Conservation (phyloP, 169 alveolate species). For the Plasmodium inui region DNA sequence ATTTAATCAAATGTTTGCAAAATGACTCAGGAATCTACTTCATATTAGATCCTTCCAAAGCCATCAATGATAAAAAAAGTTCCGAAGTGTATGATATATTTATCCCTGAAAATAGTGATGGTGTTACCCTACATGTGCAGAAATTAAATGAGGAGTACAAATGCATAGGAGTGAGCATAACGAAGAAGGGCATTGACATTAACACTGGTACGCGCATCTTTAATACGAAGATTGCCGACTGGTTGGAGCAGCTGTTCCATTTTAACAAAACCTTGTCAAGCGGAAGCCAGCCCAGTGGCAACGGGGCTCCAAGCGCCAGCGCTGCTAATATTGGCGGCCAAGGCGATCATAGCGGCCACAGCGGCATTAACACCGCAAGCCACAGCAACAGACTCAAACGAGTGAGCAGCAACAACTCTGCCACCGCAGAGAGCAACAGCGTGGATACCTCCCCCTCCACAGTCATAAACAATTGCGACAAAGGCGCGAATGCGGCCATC, state of each 20-base stretch:
- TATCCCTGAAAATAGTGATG: slow-evolving; percentile 71
- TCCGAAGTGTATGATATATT: slow-evolving; percentile 65
- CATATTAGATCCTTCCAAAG: slow-evolving; percentile 67
- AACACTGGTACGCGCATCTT: slow-evolving; percentile 67
- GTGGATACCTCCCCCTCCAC: not conserved
- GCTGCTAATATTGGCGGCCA: not conserved
- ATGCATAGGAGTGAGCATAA: slow-evolving; percentile 73
- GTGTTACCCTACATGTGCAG: slow-evolving; percentile 69
- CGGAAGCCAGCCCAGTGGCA: not conserved
- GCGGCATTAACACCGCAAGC: not conserved
- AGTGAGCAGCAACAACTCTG: slow-evolving; percentile 17
- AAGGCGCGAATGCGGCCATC: not conserved
- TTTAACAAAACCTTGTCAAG: slow-evolving; percentile 34
- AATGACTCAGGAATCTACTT: slow-evolving; percentile 69
- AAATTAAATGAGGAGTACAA: slow-evolving; percentile 72
- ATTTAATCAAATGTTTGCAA: slow-evolving; percentile 69
- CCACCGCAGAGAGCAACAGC: slow-evolving; percentile 16
- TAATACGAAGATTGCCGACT: slow-evolving; percentile 69
- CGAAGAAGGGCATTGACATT: slow-evolving; percentile 53
- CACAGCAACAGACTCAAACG: slow-evolving; percentile 3
- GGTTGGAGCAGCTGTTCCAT: slow-evolving; percentile 66
- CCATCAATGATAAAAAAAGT: slow-evolving; percentile 47
- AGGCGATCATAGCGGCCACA: not conserved
- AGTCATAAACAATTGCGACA: not conserved
- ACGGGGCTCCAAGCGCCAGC: not conserved